These are phyloP conservation scores for Pythium monospermum DNA, from an alignment of 352 stramenopile species.

Conservation along the genomic window DNA sequence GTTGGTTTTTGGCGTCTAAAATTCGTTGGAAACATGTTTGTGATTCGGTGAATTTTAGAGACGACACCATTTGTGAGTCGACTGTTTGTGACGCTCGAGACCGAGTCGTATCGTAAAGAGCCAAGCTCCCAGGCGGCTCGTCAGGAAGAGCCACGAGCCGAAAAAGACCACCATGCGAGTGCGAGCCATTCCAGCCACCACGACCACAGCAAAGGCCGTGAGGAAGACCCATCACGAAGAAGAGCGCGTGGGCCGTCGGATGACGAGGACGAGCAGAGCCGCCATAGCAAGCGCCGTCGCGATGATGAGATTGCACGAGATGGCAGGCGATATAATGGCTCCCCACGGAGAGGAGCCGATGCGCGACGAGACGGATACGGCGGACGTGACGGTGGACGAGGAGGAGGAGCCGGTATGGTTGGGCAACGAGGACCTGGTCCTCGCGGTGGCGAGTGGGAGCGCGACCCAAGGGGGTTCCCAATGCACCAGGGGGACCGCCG, in stretches of 20 bases:
- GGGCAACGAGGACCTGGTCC: neutral
- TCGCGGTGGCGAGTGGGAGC: conserved; percentile 10
- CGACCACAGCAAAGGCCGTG: conserved; percentile 4
- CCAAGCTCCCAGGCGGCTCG: neutral
- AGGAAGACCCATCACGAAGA: conserved; percentile 32
- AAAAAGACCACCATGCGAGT: neutral
- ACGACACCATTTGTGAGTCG: conserved; percentile 65
- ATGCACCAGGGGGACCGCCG: conserved; percentile 31
- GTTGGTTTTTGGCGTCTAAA: conserved; percentile 4
- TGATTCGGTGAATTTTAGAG: too few relatives aligned
- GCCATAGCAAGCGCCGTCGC: conserved; percentile 54
- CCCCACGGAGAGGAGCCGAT: conserved; percentile 22
- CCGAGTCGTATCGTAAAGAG: conserved; percentile 44
- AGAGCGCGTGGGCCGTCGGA: conserved; percentile 34
- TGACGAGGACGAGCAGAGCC: conserved; percentile 49
- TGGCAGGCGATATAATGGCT: conserved; percentile 7
- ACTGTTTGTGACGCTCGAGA: conserved; percentile 63
- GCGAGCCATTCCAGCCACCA: conserved; percentile 6
- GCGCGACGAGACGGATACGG: conserved; percentile 4
- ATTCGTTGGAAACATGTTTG: too few relatives aligned
- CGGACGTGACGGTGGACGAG: conserved; percentile 13
- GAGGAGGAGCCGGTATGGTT: neutral
- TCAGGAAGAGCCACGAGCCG: neutral
- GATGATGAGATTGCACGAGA: conserved; percentile 38
- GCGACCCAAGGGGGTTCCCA: conserved; percentile 28